Percentiles rank a stretch among this genome's conserved stretches.
These are phyloP conservation scores for Nidula niveotomentosa DNA, from an alignment of 1,284 basidiomycete genomes.

Conservation along the genomic window DNA sequence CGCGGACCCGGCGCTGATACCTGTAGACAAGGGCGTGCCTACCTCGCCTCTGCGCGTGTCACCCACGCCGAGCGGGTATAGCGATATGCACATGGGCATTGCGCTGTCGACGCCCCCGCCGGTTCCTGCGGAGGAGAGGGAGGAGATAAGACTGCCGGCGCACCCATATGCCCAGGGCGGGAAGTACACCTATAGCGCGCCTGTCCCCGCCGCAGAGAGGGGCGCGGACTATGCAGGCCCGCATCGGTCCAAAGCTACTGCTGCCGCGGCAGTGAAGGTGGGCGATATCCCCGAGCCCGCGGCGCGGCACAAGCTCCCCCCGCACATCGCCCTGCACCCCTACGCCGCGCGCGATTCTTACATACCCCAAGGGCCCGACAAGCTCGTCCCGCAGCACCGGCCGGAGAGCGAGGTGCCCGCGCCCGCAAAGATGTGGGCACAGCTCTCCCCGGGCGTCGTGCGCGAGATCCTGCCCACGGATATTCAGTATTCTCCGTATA, in stretches of 20 bases:
- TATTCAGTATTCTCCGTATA: slow-evolving; percentile 53
- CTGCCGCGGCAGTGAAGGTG: slow-evolving; percentile 6
- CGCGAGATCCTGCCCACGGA: slow-evolving; percentile 51
- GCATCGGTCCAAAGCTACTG: slow-evolving; percentile 12
- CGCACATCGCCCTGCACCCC: slow-evolving; percentile 38
- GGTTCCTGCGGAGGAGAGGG: slow-evolving; percentile 27
- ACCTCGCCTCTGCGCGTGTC: slow-evolving; percentile 14
- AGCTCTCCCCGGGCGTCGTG: slow-evolving; percentile 44
- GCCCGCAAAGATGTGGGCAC: slow-evolving; percentile 54
- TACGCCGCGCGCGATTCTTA: slow-evolving; percentile 23
- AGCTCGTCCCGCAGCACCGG: slow-evolving; percentile 25
- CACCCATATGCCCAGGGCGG: slow-evolving; percentile 57
- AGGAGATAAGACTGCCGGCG: slow-evolving; percentile 39
- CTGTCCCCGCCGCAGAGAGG: slow-evolving; percentile 5
- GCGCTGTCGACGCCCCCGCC: slow-evolving; percentile 64
- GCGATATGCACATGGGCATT: slow-evolving; percentile 51
- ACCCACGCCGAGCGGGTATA: slow-evolving; percentile 27
- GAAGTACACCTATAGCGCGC: slow-evolving; percentile 18
- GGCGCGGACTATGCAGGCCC: slow-evolving; percentile 39
- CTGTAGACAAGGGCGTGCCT: slow-evolving; percentile 15
- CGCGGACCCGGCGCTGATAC: slow-evolving; percentile 30
- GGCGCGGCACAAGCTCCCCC: slow-evolving; percentile 50
- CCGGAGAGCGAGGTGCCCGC: slow-evolving; percentile 37
- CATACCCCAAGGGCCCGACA: slow-evolving; percentile 9
- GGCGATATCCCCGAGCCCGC: slow-evolving; percentile 33